Evolutionary conservation across 176 grass and related monocot species (phyloP).

Genomic region (Canna indica): DNA sequence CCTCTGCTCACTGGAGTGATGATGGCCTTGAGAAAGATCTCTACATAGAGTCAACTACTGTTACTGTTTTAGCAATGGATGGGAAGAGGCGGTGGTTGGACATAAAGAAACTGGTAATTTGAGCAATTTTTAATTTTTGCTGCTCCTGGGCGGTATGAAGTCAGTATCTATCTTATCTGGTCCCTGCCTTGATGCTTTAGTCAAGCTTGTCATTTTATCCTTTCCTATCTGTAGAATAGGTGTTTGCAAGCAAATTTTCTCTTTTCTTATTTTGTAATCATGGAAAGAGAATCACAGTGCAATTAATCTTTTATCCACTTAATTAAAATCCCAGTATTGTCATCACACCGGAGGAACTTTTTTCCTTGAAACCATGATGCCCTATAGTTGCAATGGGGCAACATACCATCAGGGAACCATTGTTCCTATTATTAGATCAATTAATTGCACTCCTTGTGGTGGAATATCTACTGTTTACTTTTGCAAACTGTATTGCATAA

Average conservation of each 20-base stretch:
- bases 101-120: conserved; percentile 78
- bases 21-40: conserved; percentile 94
- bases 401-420: neutral
- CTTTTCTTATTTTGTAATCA: neutral
- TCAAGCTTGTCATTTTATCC: neutral
- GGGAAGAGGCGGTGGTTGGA: conserved; percentile 93
- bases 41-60: conserved; percentile 66
- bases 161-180: conserved; percentile 7
- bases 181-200: neutral
- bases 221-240: neutral
- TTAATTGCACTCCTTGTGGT: neutral
- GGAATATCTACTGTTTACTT: neutral
- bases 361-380: neutral
- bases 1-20: conserved; percentile 54
- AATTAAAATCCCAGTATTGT: neutral
- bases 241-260: neutral
- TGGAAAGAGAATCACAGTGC: neutral
- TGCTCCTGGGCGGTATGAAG: neutral
- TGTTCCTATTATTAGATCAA: neutral
- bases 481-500: neutral
- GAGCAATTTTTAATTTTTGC: neutral
- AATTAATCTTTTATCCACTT: neutral
- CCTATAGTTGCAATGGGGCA: neutral
- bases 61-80: conserved; percentile 95
- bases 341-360: neutral